These are phyloP conservation scores for Fusarium udum DNA, from an alignment of 2,329 filamentous ascomycete genomes.

Conservation along the genomic window DNA sequence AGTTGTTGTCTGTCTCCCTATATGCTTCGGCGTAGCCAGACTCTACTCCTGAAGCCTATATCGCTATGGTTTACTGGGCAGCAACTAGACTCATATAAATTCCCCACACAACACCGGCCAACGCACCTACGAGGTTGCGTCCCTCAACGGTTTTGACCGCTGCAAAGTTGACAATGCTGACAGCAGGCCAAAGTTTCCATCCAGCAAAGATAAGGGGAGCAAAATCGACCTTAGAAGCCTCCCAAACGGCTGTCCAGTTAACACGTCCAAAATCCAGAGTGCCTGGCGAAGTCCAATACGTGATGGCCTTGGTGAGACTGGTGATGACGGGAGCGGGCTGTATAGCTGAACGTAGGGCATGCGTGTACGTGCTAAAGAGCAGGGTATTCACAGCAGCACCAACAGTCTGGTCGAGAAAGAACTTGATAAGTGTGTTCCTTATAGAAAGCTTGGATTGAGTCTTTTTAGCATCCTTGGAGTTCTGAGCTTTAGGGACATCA, in stretches of 20 bases:
- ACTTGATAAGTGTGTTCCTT: constrained; percentile 73
- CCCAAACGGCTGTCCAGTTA: constrained; percentile 56
- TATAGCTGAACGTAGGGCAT: constrained; percentile 64
- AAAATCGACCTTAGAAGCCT: constrained; percentile 63
- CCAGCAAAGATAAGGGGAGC: constrained; percentile 73
- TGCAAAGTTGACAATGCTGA: constrained; percentile 76
- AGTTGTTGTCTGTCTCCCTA: background rate
- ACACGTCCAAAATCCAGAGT: constrained; percentile 58
- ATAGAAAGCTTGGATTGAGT: constrained; percentile 62
- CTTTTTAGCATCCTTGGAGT: constrained; percentile 32
- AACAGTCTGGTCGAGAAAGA: constrained; percentile 73
- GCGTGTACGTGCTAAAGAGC: constrained; percentile 68
- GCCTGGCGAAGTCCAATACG: constrained; percentile 50
- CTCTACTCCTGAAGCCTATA: background rate
- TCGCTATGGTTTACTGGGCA: constrained; percentile 35
- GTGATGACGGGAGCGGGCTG: constrained; percentile 50
- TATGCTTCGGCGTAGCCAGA: background rate
- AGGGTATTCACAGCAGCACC: constrained; percentile 73
- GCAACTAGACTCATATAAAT: constrained; percentile 76
- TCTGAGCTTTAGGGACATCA: constrained; percentile 50
- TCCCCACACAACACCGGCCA: constrained; percentile 78
- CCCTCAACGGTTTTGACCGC: constrained; percentile 74
- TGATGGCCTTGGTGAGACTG: constrained; percentile 47
- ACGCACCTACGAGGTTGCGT: constrained; percentile 74
- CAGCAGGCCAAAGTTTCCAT: constrained; percentile 74